Conservation (phyloP, 1,139 yeast genomes). For the Kurtzmaniella quercitrusa region DNA sequence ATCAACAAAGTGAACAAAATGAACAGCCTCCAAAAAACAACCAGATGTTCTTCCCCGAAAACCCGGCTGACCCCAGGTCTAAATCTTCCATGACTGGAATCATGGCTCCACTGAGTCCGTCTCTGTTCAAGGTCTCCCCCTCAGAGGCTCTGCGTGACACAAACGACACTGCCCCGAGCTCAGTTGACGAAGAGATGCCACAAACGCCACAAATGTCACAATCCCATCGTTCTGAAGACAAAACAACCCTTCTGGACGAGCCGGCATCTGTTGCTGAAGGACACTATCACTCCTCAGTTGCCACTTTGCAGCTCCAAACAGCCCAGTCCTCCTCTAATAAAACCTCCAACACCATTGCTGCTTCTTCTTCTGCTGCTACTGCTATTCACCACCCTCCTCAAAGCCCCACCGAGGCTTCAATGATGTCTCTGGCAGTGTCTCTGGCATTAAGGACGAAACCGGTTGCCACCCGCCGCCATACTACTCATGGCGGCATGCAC, state of each 20-base stretch:
- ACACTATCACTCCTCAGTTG: neutral
- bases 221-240: neutral
- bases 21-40: no score
- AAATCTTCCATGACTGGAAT: no score
- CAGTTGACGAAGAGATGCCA: slow-evolving; percentile 15
- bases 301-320: neutral
- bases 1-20: neutral
- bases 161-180: slow-evolving; percentile 34
- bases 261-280: neutral
- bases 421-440: neutral
- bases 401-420: neutral
- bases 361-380: no score
- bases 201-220: slow-evolving; percentile 9
- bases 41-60: neutral
- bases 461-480: neutral
- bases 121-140: slow-evolving; percentile 24
- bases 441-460: neutral
- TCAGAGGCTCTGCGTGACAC: slow-evolving; percentile 22
- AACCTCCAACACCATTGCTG: no score
- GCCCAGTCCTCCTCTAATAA: neutral
- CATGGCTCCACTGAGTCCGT: slow-evolving; percentile 26
- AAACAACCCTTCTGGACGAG: neutral
- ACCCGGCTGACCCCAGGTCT: no score
- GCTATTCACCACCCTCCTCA: neutral
- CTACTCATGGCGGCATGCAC: neutral